phyloP scores from a whole-genome alignment of 257 asterid genomes.

The Nicotiana otophora region DNA sequence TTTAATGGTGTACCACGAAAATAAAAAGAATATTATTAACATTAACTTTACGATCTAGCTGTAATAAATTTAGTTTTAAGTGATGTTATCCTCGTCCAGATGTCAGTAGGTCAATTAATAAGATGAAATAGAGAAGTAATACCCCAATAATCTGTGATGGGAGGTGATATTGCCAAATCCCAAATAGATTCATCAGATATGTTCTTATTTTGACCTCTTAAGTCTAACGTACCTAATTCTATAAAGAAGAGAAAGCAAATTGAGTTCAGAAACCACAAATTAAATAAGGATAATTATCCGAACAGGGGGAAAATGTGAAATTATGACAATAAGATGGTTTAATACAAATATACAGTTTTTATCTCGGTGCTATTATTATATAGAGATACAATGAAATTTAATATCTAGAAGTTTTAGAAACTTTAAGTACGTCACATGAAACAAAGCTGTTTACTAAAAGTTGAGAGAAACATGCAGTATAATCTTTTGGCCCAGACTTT shows the following conservation, averaged over 20 bases:
- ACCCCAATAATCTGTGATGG: not conserved
- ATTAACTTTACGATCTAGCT: not conserved
- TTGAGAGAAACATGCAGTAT: not conserved
- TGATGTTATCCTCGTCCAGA: not conserved
- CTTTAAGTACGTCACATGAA: not conserved
- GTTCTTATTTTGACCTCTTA: not conserved
- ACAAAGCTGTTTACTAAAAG: not conserved
- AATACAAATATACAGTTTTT: too few species aligned
- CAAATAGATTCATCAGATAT: not conserved
- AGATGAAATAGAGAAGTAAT: not conserved
- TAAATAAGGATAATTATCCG: not conserved
- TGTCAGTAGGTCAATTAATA: not conserved
- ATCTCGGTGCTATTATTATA: not conserved
- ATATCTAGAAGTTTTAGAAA: not conserved
- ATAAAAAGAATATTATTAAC: not conserved
- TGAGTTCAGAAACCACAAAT: not conserved
- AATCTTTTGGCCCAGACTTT: not conserved
- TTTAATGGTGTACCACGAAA: not conserved
- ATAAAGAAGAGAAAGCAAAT: not conserved
- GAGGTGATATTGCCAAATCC: not conserved
- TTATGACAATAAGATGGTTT: not conserved
- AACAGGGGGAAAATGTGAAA: too few species aligned
- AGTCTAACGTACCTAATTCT: not conserved
- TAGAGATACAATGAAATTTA: not conserved
- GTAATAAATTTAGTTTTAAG: not conserved